Evolutionary conservation across 2,329 filamentous ascomycete species (phyloP).

Genomic region (Cladosporium sp.): DNA sequence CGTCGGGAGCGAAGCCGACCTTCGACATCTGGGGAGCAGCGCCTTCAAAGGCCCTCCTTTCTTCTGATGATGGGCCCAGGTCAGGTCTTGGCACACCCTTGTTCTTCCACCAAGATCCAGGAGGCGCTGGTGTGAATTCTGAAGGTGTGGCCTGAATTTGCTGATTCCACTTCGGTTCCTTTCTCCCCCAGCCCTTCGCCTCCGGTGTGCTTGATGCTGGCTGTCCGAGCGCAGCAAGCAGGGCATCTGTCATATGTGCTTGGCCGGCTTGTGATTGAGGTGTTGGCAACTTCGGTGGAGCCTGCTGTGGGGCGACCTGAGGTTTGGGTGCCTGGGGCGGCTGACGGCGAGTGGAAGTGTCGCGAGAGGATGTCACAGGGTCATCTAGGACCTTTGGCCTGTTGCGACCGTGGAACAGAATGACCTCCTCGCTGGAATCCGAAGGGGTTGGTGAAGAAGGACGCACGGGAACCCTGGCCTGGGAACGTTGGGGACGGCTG

Average conservation of each 20-base stretch:
- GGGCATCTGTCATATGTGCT: conserved; percentile 20
- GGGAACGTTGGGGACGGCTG: conserved; percentile 14
- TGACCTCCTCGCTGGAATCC: conserved; percentile 68
- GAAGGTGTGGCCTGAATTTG: conserved; percentile 11
- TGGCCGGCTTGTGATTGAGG: neutral
- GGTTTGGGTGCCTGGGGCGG: neutral
- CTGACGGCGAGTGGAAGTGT: neutral
- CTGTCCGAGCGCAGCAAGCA: conserved; percentile 17
- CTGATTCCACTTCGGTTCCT: conserved; percentile 16
- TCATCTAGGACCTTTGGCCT: conserved; percentile 25
- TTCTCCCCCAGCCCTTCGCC: conserved; percentile 21
- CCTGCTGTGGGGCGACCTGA: neutral
- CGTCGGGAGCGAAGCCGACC: conserved; percentile 17
- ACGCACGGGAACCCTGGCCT: conserved; percentile 20
- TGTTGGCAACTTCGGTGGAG: neutral
- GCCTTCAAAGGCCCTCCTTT: conserved; percentile 15
- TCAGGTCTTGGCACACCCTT: conserved; percentile 22
- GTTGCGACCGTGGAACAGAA: conserved; percentile 59
- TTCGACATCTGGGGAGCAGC: conserved; percentile 16
- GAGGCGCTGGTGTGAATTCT: conserved; percentile 25
- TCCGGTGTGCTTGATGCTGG: neutral
- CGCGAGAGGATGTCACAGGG: conserved; percentile 15
- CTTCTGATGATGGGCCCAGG: conserved; percentile 16
- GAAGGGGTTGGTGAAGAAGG: conserved; percentile 41
- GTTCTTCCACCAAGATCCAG: conserved; percentile 24